Conservation (phyloP, 805 yeast species). For the Cyberlindnera japonica region DNA sequence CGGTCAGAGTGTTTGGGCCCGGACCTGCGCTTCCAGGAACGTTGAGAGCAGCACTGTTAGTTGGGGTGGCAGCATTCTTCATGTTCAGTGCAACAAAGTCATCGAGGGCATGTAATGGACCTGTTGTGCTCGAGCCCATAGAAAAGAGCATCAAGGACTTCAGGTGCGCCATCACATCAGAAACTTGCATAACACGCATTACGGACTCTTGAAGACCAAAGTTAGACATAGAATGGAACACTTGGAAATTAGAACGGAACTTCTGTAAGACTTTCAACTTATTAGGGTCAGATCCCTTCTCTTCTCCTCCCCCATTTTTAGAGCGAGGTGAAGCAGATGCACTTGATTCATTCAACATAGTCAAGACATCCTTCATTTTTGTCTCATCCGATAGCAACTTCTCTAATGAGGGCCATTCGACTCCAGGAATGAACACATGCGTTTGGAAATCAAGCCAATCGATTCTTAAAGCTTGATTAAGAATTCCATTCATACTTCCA, state of each 20-base stretch:
- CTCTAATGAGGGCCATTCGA: conserved; percentile 45
- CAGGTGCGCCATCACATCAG: conserved; percentile 74
- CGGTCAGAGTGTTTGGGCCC: no score
- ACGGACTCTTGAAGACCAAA: conserved; percentile 65
- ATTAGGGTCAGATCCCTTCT: conserved; percentile 8
- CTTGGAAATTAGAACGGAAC: conserved; percentile 38
- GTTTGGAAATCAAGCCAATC: conserved; percentile 69
- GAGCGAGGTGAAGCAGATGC: background rate
- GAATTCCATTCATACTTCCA: conserved; percentile 58
- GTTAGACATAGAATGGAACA: conserved; percentile 45
- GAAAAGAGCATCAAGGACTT: conserved; percentile 61
- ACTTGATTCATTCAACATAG: conserved; percentile 5
- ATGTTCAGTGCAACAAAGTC: conserved; percentile 29
- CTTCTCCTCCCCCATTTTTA: conserved; percentile 1
- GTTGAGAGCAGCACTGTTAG: conserved; percentile 5
- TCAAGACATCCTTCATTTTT: conserved; percentile 16
- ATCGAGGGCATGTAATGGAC: conserved; percentile 56
- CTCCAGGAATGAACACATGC: conserved; percentile 42
- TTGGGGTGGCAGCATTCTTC: conserved; percentile 8
- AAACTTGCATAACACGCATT: conserved; percentile 67
- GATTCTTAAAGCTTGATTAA: conserved; percentile 59
- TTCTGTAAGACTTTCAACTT: conserved; percentile 26
- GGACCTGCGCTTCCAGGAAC: no score
- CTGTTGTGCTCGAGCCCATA: conserved; percentile 40
- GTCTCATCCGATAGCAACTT: conserved; percentile 33